Percentiles rank a stretch among this genome's conserved stretches.
Conservation (phyloP, 1,284 basidiomycete species). For the Paramarasmius palmivorus region DNA sequence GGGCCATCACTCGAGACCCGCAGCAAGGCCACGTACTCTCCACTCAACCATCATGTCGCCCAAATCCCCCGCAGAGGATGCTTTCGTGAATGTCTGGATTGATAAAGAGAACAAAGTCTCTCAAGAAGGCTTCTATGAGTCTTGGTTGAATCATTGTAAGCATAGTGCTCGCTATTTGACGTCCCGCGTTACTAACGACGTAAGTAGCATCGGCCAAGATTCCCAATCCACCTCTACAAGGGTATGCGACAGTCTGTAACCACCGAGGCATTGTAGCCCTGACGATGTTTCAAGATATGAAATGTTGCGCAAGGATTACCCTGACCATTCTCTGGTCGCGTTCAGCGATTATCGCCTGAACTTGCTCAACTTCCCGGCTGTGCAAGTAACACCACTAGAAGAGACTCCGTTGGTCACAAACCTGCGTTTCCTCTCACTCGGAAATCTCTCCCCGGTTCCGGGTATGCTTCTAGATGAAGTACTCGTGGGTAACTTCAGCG, state of each 20-base stretch:
- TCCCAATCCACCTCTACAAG: slow-evolving; percentile 41
- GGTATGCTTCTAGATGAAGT: slow-evolving; percentile 55
- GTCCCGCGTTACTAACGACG: neutral
- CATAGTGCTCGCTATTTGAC: too few species aligned
- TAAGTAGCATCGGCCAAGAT: slow-evolving; percentile 51
- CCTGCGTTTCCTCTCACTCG: slow-evolving; percentile 47
- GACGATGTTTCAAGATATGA: slow-evolving; percentile 18
- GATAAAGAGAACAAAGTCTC: slow-evolving; percentile 7
- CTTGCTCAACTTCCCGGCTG: slow-evolving; percentile 54
- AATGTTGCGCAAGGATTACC: slow-evolving; percentile 56
- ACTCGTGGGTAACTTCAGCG: slow-evolving; percentile 53
- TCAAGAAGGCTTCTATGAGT: slow-evolving; percentile 5
- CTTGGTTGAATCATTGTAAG: slow-evolving; percentile 9
- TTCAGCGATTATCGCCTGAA: slow-evolving; percentile 47
- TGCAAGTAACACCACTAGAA: slow-evolving; percentile 44
- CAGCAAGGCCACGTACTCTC: too few species aligned
- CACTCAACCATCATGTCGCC: neutral
- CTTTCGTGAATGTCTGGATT: slow-evolving; percentile 17
- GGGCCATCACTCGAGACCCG: too few species aligned
- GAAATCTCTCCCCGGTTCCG: slow-evolving; percentile 40
- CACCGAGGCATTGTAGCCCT: neutral
- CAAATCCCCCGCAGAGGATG: slow-evolving; percentile 6
- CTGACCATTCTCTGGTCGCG: slow-evolving; percentile 59
- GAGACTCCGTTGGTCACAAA: slow-evolving; percentile 50
- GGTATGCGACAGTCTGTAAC: slow-evolving; percentile 34